Evolutionary conservation across 495 filamentous ascomycete species (phyloP), one percentile per base, ranked within the genome.

Genomic region (Lindgomyces ingoldianus): DNA sequence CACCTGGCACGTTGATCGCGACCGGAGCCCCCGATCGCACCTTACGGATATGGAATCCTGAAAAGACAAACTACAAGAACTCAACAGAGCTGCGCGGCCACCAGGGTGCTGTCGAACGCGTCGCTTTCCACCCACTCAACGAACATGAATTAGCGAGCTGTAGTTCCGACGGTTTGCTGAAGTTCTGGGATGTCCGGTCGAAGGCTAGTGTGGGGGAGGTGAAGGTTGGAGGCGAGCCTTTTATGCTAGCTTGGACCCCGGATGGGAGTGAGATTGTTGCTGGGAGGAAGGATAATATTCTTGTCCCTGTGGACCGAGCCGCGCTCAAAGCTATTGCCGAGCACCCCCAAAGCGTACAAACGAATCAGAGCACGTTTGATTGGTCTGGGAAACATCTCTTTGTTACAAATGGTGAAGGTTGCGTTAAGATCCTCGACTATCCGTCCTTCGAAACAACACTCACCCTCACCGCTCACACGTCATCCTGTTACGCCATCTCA

Each of bases 161-260:
- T 65, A 89, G 89, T 22, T 83, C 80, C 11, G 94, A 98, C 74
- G 93, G 93, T 0, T 87, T 88, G 16, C 89, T 96, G 62, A 85
- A 89, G 62, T 86, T 98, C 66, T 98, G 94, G 94, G 95, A 98
- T 73, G 91, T 96, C 18, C 83, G 92, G 65, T 90, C 84, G 22
- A 93, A 91, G 74, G 82, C 89, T 56, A 83, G 90, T 29, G 64
- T 69, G 36, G 91, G 90, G 68, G 89, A 89, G 62, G 79, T 93
- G 1, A 90, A 89, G 73, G 84, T 89, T n/a, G 86, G 87, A 30
- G 91, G 91, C 6, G 88, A 89, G 72, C 89, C 91, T 9, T 90
- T 95, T 63, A 89, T 86, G 14, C 79, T 96, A 55, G 88, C 87
- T 4, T 98, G 94, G 92, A 85, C 83, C 54, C 91, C 91, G n/a